Base-by-base conservation (phyloP, 208 protist genomes). In the Crithidia thermophila region DNA sequence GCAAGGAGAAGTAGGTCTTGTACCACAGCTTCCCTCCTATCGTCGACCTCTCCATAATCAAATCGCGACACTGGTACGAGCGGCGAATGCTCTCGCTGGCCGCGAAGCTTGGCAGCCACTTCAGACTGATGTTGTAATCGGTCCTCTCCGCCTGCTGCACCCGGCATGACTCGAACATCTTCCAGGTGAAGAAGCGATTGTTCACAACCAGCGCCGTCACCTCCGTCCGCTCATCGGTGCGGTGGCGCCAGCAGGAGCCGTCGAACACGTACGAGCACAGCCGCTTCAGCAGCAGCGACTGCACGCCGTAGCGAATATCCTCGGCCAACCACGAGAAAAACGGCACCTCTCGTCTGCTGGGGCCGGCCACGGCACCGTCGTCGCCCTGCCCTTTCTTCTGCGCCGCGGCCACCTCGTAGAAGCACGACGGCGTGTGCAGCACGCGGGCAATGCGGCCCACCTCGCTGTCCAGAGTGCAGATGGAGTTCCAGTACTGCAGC, bases 401-500 rank as follows among this genome's bases (percentile, higher is more conserved):
- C 23, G 39, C 23, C 5, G 57, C 13, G 16, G 69, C 69, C 14
- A 78, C 75, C 30, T 90, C 79, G 57, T 90, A 94, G 59, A 92
- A 88, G 39, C 61, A 60, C 7, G 60, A 51, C 0, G 86, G 85
- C 13, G 68, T 81, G 60, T 91, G 75, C 45, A 95, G 39, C 9
- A 52, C 43, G 14, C 89, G 77, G 20, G 89, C 89, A 5, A 79
- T 62, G 52, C 71, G 65, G 18, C 86, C 89, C 21, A 93, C 50
- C n/a, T 77, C 74, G 23, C 73, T 84, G 46, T 89, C 73, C 30
- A 95, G 51, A 28, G 85, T 65, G 46, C 65, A 83, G 16, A 88
- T 80, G 7, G 79, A 79, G 60, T 91, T 95, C 87, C 85, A 93
- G 68, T 84, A 95, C 42, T 75, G 74, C 58, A 84, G 67, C 42